Percentiles rank a stretch among this genome's conserved stretches.
Conservation (phyloP, 108 stramenopile species). For the Nitzschia sp. region DNA sequence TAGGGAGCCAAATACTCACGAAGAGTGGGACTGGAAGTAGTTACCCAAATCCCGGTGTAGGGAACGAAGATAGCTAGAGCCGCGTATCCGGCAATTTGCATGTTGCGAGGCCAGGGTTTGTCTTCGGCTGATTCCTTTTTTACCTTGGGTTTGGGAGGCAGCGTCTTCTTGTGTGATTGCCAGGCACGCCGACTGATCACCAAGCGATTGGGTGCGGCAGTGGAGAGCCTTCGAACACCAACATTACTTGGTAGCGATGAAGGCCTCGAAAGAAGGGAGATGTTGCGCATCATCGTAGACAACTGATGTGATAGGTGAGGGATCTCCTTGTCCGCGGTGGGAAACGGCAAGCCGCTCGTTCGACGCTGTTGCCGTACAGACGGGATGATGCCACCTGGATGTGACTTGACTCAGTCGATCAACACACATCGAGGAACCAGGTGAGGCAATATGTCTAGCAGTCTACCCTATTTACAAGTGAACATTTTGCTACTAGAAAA, state of each 20-base stretch:
- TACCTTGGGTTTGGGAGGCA: slow-evolving; percentile 17
- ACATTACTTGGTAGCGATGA: too few relatives aligned
- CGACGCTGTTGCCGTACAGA: too few relatives aligned
- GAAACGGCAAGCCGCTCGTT: too few relatives aligned
- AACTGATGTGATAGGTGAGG: not conserved
- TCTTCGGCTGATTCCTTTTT: slow-evolving; percentile 14
- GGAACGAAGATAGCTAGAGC: slow-evolving; percentile 25
- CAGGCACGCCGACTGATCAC: slow-evolving; percentile 33
- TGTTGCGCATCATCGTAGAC: slow-evolving; percentile 6
- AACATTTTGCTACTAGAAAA: too few relatives aligned
- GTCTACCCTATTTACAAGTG: too few relatives aligned
- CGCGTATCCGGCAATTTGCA: slow-evolving; percentile 34
- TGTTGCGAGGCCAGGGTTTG: slow-evolving; percentile 39
- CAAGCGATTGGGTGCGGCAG: slow-evolving; percentile 5
- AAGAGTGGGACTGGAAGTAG: slow-evolving; percentile 27
- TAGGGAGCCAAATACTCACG: slow-evolving; percentile 27
- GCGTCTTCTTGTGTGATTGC: slow-evolving; percentile 24
- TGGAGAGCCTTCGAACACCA: not conserved
- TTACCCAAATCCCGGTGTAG: slow-evolving; percentile 32
- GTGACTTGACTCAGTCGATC: too few relatives aligned
- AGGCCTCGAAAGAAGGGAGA: too few relatives aligned
- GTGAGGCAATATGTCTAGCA: too few relatives aligned
- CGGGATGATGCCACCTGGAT: too few relatives aligned
- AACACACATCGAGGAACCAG: too few relatives aligned
- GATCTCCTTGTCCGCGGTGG: too few relatives aligned